These are phyloP conservation scores for Cardamine resedifolia DNA, from an alignment of 345 rosid genomes.

Conservation along the genomic window DNA sequence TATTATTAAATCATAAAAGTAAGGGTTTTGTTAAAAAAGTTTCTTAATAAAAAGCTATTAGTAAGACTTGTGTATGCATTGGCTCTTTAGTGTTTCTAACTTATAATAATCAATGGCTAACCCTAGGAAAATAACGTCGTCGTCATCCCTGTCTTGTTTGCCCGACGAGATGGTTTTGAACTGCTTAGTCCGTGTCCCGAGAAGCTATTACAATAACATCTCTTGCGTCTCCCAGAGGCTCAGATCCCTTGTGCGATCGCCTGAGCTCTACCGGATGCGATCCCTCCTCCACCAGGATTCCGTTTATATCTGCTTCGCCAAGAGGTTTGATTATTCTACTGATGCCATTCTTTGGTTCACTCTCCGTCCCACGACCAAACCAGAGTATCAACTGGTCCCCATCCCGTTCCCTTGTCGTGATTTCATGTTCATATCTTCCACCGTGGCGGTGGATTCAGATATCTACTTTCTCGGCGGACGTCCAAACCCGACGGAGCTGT, in stretches of 20 bases:
- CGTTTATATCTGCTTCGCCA: conserved; percentile 56
- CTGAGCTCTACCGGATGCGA: conserved; percentile 53
- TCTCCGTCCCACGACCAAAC: neutral
- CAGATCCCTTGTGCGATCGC: conserved; percentile 50
- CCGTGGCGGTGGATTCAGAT: conserved; percentile 44
- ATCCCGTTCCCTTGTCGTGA: conserved; percentile 44
- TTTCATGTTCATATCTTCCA: conserved; percentile 47
- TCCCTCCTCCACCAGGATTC: conserved; percentile 47
- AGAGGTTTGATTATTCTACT: neutral
- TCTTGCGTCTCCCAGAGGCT: conserved; percentile 34
- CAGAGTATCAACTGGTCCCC: conserved; percentile 34
- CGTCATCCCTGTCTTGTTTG: conserved; percentile 23
- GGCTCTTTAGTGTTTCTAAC: too few species aligned
- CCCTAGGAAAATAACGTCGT: neutral
- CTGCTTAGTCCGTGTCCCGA: conserved; percentile 57
- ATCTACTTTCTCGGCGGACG: conserved; percentile 66
- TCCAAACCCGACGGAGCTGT: conserved; percentile 46
- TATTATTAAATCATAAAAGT: too few species aligned
- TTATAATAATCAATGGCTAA: too few species aligned
- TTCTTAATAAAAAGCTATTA: too few species aligned
- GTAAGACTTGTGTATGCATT: too few species aligned
- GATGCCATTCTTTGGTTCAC: neutral
- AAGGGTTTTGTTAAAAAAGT: too few species aligned
- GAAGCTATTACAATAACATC: conserved; percentile 50
- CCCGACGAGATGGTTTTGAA: conserved; percentile 61